phyloP scores from a whole-genome alignment of 257 asterid species.

The Solanum virginianum region DNA sequence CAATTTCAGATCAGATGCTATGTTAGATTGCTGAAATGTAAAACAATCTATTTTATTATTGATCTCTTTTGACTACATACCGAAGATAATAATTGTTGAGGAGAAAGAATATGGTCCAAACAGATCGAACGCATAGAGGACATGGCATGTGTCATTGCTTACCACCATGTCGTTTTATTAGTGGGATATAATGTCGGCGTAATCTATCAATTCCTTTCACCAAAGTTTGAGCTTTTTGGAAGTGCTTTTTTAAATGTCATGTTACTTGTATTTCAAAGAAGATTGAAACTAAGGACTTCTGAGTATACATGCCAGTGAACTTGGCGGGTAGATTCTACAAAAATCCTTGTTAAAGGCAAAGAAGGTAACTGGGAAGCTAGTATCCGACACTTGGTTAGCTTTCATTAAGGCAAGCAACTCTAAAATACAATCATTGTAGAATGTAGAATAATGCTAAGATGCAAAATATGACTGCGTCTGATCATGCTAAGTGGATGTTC shows the following conservation, averaged over 20 bases:
- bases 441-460: background rate
- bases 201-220: background rate
- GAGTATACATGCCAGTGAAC: background rate
- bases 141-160: background rate
- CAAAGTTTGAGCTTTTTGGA: background rate
- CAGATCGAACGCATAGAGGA: background rate
- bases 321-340: background rate
- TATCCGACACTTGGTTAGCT: background rate
- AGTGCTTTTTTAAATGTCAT: background rate
- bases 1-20: background rate
- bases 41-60: background rate
- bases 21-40: background rate
- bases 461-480: background rate
- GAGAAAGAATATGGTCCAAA: background rate
- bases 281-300: background rate
- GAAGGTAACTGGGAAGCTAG: background rate
- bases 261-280: background rate
- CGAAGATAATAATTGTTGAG: background rate
- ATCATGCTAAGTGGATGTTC: background rate
- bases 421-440: background rate
- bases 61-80: background rate
- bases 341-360: background rate
- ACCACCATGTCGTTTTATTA: background rate
- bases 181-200: background rate
- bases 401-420: background rate